phyloP scores from a whole-genome alignment of 2,329 filamentous ascomycete genomes.

The Penicillium fuscoglaucum region DNA sequence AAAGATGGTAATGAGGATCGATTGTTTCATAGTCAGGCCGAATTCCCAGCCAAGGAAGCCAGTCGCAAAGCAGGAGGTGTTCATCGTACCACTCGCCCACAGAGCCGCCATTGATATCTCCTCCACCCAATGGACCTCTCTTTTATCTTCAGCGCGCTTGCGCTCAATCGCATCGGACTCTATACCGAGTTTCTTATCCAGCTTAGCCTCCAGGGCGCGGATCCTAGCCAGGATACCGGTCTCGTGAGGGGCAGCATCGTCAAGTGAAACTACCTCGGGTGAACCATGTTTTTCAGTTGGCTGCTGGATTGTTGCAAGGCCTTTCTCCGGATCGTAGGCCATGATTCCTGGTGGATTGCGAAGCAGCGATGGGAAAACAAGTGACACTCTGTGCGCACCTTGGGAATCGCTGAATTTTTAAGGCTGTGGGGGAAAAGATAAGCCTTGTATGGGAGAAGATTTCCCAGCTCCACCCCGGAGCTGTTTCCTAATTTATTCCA shows the following conservation, averaged over 20 bases:
- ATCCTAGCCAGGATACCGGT: neutral
- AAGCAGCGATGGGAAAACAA: neutral
- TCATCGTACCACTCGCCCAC: neutral
- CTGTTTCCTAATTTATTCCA: neutral
- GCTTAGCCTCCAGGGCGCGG: neutral
- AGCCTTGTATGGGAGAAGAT: neutral
- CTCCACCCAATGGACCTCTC: neutral
- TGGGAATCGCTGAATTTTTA: neutral
- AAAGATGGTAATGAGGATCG: neutral
- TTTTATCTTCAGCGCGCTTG: neutral
- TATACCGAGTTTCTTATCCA: neutral
- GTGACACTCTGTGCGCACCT: neutral
- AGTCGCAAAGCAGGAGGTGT: neutral
- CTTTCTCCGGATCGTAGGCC: neutral
- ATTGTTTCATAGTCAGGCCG: neutral
- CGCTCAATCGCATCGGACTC: neutral
- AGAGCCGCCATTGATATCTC: neutral
- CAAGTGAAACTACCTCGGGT: neutral
- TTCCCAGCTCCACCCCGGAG: neutral
- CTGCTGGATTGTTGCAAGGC: neutral
- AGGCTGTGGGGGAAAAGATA: neutral
- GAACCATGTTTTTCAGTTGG: neutral
- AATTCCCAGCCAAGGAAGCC: neutral
- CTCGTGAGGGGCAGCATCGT: neutral
- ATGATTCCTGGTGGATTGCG: neutral